Evolutionary conservation across 2,329 filamentous ascomycete genomes (phyloP), one percentile per base, ranked within the genome.

Genomic region (Berkeleyomyces basicola): DNA sequence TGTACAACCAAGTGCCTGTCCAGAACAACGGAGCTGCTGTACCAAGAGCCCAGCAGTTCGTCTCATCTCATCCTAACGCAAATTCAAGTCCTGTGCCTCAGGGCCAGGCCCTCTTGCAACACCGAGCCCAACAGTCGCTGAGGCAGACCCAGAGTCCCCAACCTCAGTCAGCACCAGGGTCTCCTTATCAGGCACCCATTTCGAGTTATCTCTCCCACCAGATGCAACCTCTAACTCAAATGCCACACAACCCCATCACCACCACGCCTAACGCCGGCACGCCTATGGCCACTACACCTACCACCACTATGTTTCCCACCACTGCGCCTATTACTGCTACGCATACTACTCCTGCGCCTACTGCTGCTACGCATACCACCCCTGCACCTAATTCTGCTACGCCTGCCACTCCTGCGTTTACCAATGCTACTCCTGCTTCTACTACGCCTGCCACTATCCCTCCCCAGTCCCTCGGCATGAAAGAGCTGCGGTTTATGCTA

Each of bases 401-500:
- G 1, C 4, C 51, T 14, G 23, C 3, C 39, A 47, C 7, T 39
- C 23, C 31, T 14, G 4, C 31, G n/a, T 16, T n/a, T 7, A 58
- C 11, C 46, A 46, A 6, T 42, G 10, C 23, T n/a, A 43, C 39
- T n/a, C 5, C 7, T 31, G 14, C 46, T 51, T n/a, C 47, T 7
- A 46, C 16, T 36, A 59, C n/a, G 37, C n/a, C 31, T 11, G 43
- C 43, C 43, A n/a, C 51, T 36, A n/a, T 23, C 23, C 23, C 33
- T 2, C 33, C 51, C 51, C 6, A 7, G 31, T 55, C 2, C 14
- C 1, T 36, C 51, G 10, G 39, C 10, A 59, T 63, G 40, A 51
- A 39, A 42, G 62, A 61, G 14, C 51, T 64, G n/a, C 59, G 44
- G 11, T 11, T 51, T 9, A 40, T 63, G 11, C 40, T 63, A 1